Percentiles rank a stretch among this genome's conserved stretches.
Evolutionary conservation across 75 land plant genomes (phyloP).

Genomic region (Azolla pinnata): DNA sequence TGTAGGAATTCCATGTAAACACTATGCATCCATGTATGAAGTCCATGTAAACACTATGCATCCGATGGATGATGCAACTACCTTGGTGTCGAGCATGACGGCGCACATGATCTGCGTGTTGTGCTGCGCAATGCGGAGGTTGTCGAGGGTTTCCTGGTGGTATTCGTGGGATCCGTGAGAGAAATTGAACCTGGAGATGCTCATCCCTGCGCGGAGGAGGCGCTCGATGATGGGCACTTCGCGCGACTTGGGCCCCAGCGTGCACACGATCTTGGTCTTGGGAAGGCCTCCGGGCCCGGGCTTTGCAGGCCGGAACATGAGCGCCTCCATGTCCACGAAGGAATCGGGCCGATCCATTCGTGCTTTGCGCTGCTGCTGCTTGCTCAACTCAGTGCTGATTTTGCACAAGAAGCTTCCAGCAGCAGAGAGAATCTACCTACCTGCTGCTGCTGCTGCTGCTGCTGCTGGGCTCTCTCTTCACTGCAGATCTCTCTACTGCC

Average conservation of each 20-base stretch:
- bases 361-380: no score
- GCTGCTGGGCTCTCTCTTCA: no score
- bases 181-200: conserved; percentile 47
- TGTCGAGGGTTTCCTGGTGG: conserved; percentile 40
- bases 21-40: no score
- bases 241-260: conserved; percentile 36
- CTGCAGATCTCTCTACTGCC: no score
- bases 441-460: no score
- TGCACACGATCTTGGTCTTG: conserved; percentile 43
- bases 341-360: no score
- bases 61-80: no score
- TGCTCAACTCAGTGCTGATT: no score
- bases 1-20: no score
- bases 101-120: conserved; percentile 44
- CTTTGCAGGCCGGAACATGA: not conserved
- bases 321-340: conserved; percentile 4
- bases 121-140: conserved; percentile 35
- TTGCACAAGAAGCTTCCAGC: no score
- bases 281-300: not conserved
- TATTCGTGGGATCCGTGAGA: conserved; percentile 51
- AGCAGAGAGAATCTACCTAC: no score
- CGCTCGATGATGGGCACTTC: conserved; percentile 35
- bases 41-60: no score
- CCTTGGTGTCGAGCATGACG: conserved; percentile 57
- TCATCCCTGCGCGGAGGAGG: conserved; percentile 45